phyloP scores from a whole-genome alignment of 306 rosid species.

The Alnus rubra region DNA sequence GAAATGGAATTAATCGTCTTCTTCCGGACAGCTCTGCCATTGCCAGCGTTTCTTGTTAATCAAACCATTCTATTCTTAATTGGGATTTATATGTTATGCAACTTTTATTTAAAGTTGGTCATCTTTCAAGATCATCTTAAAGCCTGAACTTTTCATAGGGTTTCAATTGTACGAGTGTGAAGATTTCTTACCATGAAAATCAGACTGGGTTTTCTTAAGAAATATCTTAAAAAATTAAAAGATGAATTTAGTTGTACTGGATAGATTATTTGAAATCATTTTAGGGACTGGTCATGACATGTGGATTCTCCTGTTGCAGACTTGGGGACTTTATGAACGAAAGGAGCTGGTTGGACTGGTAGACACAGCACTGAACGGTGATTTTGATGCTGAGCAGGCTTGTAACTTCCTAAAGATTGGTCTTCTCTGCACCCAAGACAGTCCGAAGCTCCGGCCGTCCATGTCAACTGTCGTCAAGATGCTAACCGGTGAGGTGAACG shows the following conservation, averaged over 20 bases:
- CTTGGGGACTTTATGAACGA: conserved; percentile 71
- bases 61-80: not conserved
- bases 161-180: not conserved
- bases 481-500: conserved; percentile 60
- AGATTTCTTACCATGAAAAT: not conserved
- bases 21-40: not conserved
- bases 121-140: not conserved
- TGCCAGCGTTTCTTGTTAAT: not conserved
- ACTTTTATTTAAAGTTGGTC: no score
- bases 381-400: conserved; percentile 84
- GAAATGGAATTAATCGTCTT: no score
- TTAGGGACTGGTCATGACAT: conserved; percentile 14
- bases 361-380: conserved; percentile 59
- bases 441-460: conserved; percentile 79
- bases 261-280: conserved; percentile 11
- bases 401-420: conserved; percentile 71
- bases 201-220: not conserved
- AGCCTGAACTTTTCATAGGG: not conserved
- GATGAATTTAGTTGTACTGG: not conserved
- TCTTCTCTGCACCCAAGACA: conserved; percentile 92
- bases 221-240: not conserved
- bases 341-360: conserved; percentile 61
- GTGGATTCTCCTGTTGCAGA: conserved; percentile 44
- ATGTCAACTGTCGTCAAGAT: conserved; percentile 91
- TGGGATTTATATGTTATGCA: no score